Percentiles rank a stretch among this genome's conserved stretches.
These are phyloP conservation scores for Rhizophora apiculata DNA, from an alignment of 345 rosid genomes.

Conservation along the genomic window DNA sequence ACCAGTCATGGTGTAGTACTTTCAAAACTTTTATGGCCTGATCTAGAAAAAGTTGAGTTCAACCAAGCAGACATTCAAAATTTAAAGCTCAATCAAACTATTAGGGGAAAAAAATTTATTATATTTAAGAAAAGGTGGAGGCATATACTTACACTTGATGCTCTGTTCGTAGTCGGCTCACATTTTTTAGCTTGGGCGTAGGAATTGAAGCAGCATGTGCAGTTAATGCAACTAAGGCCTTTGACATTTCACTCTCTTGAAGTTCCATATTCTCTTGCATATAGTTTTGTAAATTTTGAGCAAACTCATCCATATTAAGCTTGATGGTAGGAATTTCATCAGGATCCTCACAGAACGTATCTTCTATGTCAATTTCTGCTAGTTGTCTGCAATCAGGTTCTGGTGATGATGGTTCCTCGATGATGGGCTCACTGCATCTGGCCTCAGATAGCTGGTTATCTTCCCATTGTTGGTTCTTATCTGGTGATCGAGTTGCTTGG, in stretches of 20 bases:
- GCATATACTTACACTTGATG: slow-evolving; percentile 16
- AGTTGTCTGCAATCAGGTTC: slow-evolving; percentile 16
- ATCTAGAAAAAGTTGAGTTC: too few relatives aligned
- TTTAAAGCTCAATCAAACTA: too few relatives aligned
- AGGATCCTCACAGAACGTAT: slow-evolving; percentile 22
- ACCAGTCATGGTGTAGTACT: too few relatives aligned
- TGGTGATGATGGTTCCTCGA: slow-evolving; percentile 31
- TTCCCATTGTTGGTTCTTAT: slow-evolving; percentile 31
- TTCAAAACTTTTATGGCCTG: too few relatives aligned
- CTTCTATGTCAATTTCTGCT: slow-evolving; percentile 39
- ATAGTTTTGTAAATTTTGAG: slow-evolving; percentile 24
- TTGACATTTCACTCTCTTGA: slow-evolving; percentile 33
- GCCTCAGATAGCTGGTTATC: slow-evolving; percentile 23
- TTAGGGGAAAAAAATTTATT: not conserved
- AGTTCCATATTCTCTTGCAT: slow-evolving; percentile 23
- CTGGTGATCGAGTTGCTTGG: slow-evolving; percentile 34
- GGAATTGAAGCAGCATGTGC: slow-evolving; percentile 50
- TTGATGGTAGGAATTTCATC: slow-evolving; percentile 44
- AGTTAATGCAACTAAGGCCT: slow-evolving; percentile 41
- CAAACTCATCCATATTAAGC: slow-evolving; percentile 33
- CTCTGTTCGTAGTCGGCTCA: slow-evolving; percentile 22
- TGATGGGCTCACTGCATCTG: slow-evolving; percentile 16
- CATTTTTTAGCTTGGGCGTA: slow-evolving; percentile 33
- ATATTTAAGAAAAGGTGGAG: not conserved
- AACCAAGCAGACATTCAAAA: too few relatives aligned